A percentile compares a stretch with the other conserved stretches of the same genome.
Conservation (phyloP, 2,329 filamentous ascomycete species). For the Curvularia hawaiiensis region DNA sequence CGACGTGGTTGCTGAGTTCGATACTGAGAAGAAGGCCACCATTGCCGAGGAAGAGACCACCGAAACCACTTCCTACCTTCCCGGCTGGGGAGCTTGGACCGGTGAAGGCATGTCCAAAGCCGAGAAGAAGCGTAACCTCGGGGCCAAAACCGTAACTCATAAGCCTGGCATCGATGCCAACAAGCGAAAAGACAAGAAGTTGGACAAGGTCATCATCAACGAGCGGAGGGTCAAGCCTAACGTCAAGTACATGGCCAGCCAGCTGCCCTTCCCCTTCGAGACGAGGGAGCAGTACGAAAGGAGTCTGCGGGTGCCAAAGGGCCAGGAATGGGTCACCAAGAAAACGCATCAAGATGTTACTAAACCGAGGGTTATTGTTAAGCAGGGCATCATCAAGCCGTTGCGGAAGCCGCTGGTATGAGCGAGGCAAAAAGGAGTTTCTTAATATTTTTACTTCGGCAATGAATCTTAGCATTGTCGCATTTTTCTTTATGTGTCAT, state of each 20-base stretch:
- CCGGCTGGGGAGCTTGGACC: conserved; percentile 93
- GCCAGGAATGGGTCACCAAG: conserved; percentile 97
- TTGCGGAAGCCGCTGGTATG: conserved; percentile 75
- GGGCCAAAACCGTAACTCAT: conserved; percentile 64
- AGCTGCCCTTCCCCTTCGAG: conserved; percentile 89
- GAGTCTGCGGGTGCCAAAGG: conserved; percentile 82
- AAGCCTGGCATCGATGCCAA: conserved; percentile 75
- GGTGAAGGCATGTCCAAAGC: conserved; percentile 79
- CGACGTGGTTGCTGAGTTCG: conserved; percentile 81
- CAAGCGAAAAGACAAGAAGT: conserved; percentile 79
- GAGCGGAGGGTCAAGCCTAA: conserved; percentile 94
- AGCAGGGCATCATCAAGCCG: conserved; percentile 90
- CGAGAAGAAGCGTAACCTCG: conserved; percentile 59
- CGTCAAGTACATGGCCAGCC: conserved; percentile 81
- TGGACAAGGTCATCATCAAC: conserved; percentile 87
- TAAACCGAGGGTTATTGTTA: conserved; percentile 87
- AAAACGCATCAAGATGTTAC: conserved; percentile 87
- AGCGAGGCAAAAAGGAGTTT: neutral
- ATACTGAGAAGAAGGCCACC: conserved; percentile 74
- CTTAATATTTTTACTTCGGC: neutral
- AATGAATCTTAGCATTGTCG: neutral
- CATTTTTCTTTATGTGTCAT: neutral
- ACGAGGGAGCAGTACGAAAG: conserved; percentile 87
- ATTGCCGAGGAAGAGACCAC: conserved; percentile 82
- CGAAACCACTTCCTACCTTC: conserved; percentile 80